Evolutionary conservation across 1,139 yeast genomes (phyloP), one percentile per base, ranked within the genome.

Genomic region (Barnettozyma hawaiiensis): DNA sequence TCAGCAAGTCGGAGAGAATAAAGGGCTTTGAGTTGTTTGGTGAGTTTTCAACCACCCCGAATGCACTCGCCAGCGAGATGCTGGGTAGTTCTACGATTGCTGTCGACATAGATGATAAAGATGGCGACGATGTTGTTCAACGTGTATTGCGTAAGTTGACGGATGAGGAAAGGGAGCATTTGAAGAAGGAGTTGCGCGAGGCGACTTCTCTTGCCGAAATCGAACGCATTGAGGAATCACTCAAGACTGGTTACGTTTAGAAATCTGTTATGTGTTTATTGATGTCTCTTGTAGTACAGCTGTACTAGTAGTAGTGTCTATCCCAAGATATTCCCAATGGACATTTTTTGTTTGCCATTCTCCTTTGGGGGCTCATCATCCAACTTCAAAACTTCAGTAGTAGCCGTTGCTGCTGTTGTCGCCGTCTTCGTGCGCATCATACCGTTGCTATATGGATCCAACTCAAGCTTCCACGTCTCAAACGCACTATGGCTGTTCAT

Each of bases 141-240:
- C 52, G 51, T 23, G 63, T 68, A 0, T 63, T 68, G 18, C 59
- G 63, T 28, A 74, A 71, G 46, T 65, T 85, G 51, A 68, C 80
- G 1, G 71, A 68, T 1, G 77, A 71, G 12, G 87, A 82, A 41
- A 73, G 71, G 47, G 62, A 62, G 14, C 64, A 64, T 42, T 62
- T 89, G 39, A 69, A 80, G 50, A 60, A 66, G 38, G 73, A 77
- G 46, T 65, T 89, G 44, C 71, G 72, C 42, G 65, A 63, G 28
- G 95, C 96, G 1, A 70, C 77, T 5, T 78, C 81, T 42, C 60
- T 89, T 47, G 84, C 74, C 12, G 96, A 89, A 51, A 82, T 89
- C 12, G 86, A 82, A 49, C 65, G 77, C 41, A 75, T 89, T 23
- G 95, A 86, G 59, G 65, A 66, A 27, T 67, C 73, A 2, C 60